Percentiles rank a stretch among this genome's conserved stretches.
Conservation (phyloP, 2,329 filamentous ascomycete species). For the Sclerotiophoma versabilis region DNA sequence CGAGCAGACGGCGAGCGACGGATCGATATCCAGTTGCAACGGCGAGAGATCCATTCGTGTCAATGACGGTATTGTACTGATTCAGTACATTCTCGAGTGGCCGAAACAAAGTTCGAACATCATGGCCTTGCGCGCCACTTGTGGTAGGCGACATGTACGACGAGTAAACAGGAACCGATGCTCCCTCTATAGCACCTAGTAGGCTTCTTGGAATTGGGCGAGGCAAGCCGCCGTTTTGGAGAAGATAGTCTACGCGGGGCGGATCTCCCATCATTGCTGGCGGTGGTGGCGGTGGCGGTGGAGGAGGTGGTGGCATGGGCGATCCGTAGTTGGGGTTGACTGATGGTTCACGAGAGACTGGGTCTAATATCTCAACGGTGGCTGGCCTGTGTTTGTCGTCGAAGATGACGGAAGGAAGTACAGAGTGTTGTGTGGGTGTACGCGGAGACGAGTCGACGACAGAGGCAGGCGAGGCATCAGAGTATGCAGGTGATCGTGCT, state of each 20-base stretch:
- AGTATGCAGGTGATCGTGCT: constrained; percentile 41
- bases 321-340: constrained; percentile 52
- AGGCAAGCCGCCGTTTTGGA: constrained; percentile 84
- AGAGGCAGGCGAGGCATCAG: constrained; percentile 51
- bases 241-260: constrained; percentile 88
- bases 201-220: constrained; percentile 76
- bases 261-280: constrained; percentile 70
- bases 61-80: constrained; percentile 82
- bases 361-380: constrained; percentile 53
- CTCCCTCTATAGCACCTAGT: constrained; percentile 67
- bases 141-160: constrained; percentile 62
- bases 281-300: constrained; percentile 70
- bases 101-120: constrained; percentile 78
- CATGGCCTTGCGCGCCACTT: constrained; percentile 52
- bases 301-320: constrained; percentile 55
- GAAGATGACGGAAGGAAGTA: constrained; percentile 44
- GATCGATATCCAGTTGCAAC: constrained; percentile 96
- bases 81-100: constrained; percentile 84
- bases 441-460: constrained; percentile 55
- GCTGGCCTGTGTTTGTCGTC: constrained; percentile 47
- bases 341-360: constrained; percentile 43
- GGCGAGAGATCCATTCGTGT: constrained; percentile 85
- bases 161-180: constrained; percentile 65
- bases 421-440: constrained; percentile 53
- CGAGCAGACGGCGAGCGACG: constrained; percentile 86